Evolutionary conservation across 2,329 filamentous ascomycete species (phyloP), one percentile per base, ranked within the genome.

Genomic region (Aspergillus sp.): DNA sequence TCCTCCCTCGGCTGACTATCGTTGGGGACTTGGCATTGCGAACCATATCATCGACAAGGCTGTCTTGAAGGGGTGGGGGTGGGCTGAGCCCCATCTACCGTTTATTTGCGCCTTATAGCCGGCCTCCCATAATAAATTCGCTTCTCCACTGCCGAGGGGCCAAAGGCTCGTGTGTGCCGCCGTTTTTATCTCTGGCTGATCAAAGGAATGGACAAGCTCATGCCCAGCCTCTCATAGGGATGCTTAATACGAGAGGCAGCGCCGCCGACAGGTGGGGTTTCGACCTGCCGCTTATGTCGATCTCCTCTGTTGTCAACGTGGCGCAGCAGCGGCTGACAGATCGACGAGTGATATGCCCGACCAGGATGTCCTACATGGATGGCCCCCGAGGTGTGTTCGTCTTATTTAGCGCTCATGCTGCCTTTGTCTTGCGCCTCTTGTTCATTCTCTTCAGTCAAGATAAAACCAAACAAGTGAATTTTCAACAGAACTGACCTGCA

Each of bases 381-480:
- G 17, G 14, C 32, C 45, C 32, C 45, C 32, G 4, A 47, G 3
- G 32, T 9, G 4, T 47, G 45, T 38, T 47, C 13, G 4, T 26
- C 26, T 47, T 38, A 35, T 47, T 38, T 35, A 47, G 17, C 32
- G 32, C 32, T 38, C 32, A 7, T 19, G 20, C 32, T 22, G 22
- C 45, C 45, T 20, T 38, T 38, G 45, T 38, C 17, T 24, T 14
- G 14, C 17, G 13, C 32, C 22, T 24, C 35, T 6, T 36, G 16
- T n/a, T 22, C 17, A 16, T 26, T 38, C 17, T 46, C 45, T n/a
- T 47, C 45, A 47, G 8, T 22, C 45, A 35, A 24, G 11, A 47
- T 7, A 47, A 8, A 26, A 38, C 17, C 17, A 36, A 36, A 4
- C 5, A 38, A 52, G 51, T 13, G 50, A 56, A 17, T 17, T 61